Percentiles rank a stretch among this genome's conserved stretches.
These are phyloP conservation scores for Coemansia sp. DNA, from an alignment of 192 early-diverging fungal genomes.

Conservation along the genomic window DNA sequence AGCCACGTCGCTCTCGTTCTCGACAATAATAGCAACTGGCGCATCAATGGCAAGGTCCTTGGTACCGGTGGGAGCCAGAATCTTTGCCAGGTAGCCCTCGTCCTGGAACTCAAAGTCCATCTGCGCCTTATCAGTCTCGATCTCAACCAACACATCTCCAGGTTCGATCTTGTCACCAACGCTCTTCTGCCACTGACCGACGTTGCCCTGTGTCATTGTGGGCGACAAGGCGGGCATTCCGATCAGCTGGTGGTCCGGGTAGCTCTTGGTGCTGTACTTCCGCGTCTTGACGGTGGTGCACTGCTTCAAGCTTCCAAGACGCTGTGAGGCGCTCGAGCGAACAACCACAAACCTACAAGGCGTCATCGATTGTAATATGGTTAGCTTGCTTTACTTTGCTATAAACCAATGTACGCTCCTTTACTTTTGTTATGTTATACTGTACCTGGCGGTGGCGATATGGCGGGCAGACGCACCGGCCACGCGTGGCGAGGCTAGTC, in stretches of 20 bases:
- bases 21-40: conserved; percentile 90
- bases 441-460: conserved; percentile 45
- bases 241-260: conserved; percentile 74
- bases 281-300: conserved; percentile 21
- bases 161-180: conserved; percentile 85
- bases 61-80: conserved; percentile 76
- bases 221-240: conserved; percentile 95
- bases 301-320: conserved; percentile 11
- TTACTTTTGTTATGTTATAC: no score
- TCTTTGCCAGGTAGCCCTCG: conserved; percentile 93
- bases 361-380: no score
- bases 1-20: conserved; percentile 82
- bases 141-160: conserved; percentile 92
- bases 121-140: conserved; percentile 98
- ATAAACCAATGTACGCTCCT: no score
- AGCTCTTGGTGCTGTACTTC: conserved; percentile 56
- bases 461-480: conserved; percentile 41
- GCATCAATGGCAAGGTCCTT: conserved; percentile 88
- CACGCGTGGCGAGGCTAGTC: conserved; percentile 36
- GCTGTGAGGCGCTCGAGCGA: conserved; percentile 21
- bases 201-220: conserved; percentile 96
- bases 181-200: conserved; percentile 91
- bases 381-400: no score
- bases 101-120: conserved; percentile 99
- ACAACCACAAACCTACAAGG: background rate